Evolutionary conservation across 2,329 filamentous ascomycete genomes (phyloP), one percentile per base, ranked within the genome.

Genomic region (Alternaria tenuissima): DNA sequence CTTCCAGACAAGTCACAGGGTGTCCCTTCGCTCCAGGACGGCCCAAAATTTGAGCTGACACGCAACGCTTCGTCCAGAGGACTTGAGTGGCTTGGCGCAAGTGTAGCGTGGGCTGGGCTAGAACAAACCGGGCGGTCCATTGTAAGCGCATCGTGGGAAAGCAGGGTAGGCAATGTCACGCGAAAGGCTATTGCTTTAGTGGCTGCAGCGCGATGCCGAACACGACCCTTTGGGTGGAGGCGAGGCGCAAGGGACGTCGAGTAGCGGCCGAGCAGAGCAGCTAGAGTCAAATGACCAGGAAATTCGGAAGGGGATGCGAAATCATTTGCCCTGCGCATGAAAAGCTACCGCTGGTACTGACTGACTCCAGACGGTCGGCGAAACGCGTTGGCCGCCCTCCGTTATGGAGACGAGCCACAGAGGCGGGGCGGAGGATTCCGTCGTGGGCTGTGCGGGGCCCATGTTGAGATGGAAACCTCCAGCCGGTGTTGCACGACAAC

Each of bases 1-100:
- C 52, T 61, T 72, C 71, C 72, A 65, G 71, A 54, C 71, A 58
- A 66, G 63, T 67, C 71, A 73, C 72, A 71, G 61, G 68, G 67
- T 61, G 22, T 62, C 66, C 65, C 63, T 63, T 46, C 39, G 61
- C 65, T 59, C 64, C 64, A 66, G 65, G 62, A 47, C 66, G 61
- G 63, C 65, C 64, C 59, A 66, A 63, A 61, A 62, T 65, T 70
- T 61, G 67, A 73, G 71, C 71, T 72, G 70, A 74, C 70, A 69
- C 68, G 69, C 71, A 70, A 64, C 60, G 52, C 62, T 65, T 63
- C 62, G 61, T 63, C 62, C 63, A 60, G 55, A 44, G 56, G 55
- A 60, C 55, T 59, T 52, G 48, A 14, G 44, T 54, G 43, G 64
- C 62, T 66, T 71, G 64, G 63, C 32, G 32, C 64, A 28, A 52